Evolutionary conservation across 2,329 filamentous ascomycete species (phyloP), one percentile per base, ranked within the genome.

Genomic region (Penicillium freii): DNA sequence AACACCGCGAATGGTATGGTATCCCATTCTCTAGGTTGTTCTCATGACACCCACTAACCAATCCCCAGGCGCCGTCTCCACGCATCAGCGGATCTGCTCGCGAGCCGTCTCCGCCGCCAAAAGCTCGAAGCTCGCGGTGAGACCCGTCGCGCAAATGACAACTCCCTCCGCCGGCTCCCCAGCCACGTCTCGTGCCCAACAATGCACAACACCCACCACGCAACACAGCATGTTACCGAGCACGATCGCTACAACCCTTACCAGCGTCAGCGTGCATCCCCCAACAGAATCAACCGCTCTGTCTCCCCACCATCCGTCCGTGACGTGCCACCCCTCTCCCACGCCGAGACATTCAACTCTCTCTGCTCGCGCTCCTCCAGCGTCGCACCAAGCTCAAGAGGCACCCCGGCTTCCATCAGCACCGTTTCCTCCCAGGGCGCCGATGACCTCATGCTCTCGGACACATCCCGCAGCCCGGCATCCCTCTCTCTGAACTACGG

Each of bases 341-440:
- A 75, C 27, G 72, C 74, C 1, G 73, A 76, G 54, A 77, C 75
- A 5, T 69, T 71, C 40, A 74, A 70, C 54, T 76, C 75, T 5
- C 64, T 76, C 31, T 73, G 72, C 64, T 79, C 77, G 31, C 73
- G 76, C 31, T 77, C 77, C 1, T 79, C 77, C 23, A 79, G 77
- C 48, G 54, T 75, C 13, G 73, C 77, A 7, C 74, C 77, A 19
- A 78, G 75, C 57, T 75, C 72, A 15, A 72, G 75, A 17, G 76
- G 75, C 38, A 79, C 77, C 1, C 77, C 77, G 0, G 73, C 74
- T 38, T 78, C 73, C 54, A 68, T 77, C 45, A 75, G 73, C 62
- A 73, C 73, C 3, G 70, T 69, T 59, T 76, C 72, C 0, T 73
- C 72, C 23, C 64, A 65, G n/a, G 66, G 66, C 8, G 64, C 65